Percentiles rank a stretch among this genome's conserved stretches.
These are phyloP conservation scores for Mrakia gelida DNA, from an alignment of 768 basidiomycete genomes.

Conservation along the genomic window DNA sequence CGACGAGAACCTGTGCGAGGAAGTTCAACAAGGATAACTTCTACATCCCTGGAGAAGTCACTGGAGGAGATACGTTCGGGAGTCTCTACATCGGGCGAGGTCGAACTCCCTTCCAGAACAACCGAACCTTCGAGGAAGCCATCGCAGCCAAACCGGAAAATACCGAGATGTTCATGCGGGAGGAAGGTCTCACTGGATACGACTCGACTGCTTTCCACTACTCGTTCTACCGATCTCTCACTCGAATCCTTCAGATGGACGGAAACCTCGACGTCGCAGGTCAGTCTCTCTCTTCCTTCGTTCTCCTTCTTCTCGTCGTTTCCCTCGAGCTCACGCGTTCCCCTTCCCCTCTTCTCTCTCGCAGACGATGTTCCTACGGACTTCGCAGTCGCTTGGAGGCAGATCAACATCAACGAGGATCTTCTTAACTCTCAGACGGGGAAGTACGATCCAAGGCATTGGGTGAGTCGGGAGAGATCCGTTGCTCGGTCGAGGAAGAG, in stretches of 20 bases:
- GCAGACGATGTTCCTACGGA: constrained; percentile 49
- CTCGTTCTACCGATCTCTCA: constrained; percentile 79
- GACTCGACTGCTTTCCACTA: constrained; percentile 89
- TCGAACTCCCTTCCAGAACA: constrained; percentile 69
- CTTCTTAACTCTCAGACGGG: constrained; percentile 68
- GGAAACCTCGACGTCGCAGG: constrained; percentile 76
- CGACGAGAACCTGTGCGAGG: constrained; percentile 68
- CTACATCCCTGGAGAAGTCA: constrained; percentile 86
- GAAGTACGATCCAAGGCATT: constrained; percentile 69
- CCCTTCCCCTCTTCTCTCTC: too few species aligned
- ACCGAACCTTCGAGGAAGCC: constrained; percentile 61
- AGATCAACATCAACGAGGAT: constrained; percentile 75
- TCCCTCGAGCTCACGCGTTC: too few species aligned
- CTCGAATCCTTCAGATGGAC: constrained; percentile 90
- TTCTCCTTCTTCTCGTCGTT: too few species aligned
- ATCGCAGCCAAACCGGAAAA: constrained; percentile 66
- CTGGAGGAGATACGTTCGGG: constrained; percentile 63
- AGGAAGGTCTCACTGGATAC: constrained; percentile 57
- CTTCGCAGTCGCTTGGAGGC: constrained; percentile 61
- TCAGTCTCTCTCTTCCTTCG: too few species aligned
- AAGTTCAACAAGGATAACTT: constrained; percentile 76
- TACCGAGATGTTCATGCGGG: constrained; percentile 75
- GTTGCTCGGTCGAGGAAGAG: not conserved
- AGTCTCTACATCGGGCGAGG: constrained; percentile 60
- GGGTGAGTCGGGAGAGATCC: constrained; percentile 6